A percentile compares a stretch with the other conserved stretches of the same genome.
phyloP scores from a whole-genome alignment of 2,329 filamentous ascomycete genomes.

The Dothistroma septosporum region DNA sequence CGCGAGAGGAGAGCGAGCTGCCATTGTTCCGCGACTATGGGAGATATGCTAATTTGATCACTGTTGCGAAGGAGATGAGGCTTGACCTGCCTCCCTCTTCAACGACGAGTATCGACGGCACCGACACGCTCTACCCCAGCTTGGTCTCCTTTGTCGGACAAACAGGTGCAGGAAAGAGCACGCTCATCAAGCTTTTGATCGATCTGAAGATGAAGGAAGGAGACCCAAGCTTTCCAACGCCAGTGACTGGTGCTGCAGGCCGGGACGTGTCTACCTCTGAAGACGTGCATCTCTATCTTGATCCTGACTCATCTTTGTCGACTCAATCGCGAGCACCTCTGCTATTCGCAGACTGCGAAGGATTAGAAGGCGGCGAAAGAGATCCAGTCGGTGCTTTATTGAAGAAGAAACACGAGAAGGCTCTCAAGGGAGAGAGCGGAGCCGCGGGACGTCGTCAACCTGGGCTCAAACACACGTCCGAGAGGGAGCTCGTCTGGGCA shows the following conservation, averaged over 20 bases:
- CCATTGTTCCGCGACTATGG: constrained; percentile 38
- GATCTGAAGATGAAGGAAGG: constrained; percentile 25
- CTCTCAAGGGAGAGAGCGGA: neutral
- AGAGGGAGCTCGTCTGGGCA: constrained; percentile 23
- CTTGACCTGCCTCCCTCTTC: neutral
- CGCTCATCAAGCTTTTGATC: constrained; percentile 46
- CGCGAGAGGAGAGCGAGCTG: constrained; percentile 20
- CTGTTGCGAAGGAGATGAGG: constrained; percentile 21
- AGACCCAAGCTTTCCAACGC: constrained; percentile 11
- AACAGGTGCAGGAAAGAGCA: constrained; percentile 43
- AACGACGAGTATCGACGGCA: neutral
- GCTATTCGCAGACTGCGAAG: constrained; percentile 50
- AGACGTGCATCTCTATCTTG: constrained; percentile 49
- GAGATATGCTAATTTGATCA: constrained; percentile 40
- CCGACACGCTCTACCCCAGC: constrained; percentile 1
- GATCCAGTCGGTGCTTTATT: constrained; percentile 28
- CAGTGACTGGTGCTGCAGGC: constrained; percentile 14
- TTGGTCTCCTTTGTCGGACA: constrained; percentile 5
- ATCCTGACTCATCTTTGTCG: constrained; percentile 38
- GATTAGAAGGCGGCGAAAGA: constrained; percentile 46
- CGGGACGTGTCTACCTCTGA: constrained; percentile 42
- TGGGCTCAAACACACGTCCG: constrained; percentile 10
- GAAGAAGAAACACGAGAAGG: neutral
- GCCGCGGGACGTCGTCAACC: neutral
- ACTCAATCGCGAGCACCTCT: constrained; percentile 36